Evolutionary conservation across 768 basidiomycete species (phyloP), one percentile per base, ranked within the genome.

Genomic region (Rhodotorula babjevae): DNA sequence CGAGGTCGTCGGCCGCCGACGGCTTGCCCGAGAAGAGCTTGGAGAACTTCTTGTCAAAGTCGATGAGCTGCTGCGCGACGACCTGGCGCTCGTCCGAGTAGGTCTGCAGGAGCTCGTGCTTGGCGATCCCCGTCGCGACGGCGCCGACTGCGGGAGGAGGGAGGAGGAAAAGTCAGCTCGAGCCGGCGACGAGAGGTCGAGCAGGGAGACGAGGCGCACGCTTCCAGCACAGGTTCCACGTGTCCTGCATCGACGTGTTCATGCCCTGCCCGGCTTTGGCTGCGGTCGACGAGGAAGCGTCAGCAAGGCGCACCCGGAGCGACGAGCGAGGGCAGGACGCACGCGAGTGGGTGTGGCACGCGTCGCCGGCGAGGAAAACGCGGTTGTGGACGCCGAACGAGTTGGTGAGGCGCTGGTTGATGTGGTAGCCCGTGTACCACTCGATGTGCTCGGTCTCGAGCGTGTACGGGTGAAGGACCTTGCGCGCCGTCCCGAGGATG

Each of bases 1-100:
- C 63, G 10, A 60, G 57, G 21, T 68, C 68, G 55, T 79, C 81
- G 47, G 81, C 80, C 9, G 86, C 86, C 46, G 83, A 82, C 9
- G 88, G 87, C 78, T 88, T 88, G 52, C 85, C 86, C 31, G 88
- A 89, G 79, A 89, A 89, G n/a, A 89, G 81, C 23, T 83, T 82
- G 15, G 88, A 84, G 71, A 87, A 88, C 69, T 87, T 78, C 23
- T 90, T 68, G 63, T 72, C 89, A 77, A 90, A 90, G 61, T 84
- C 76, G 71, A 90, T 90, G 69, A 92, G 83, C 68, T 90, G 88
- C 80, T 88, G 85, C 0, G 90, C 89, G 69, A 78, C 73, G 33
- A 71, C 63, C 68, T 77, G 84, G 40, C 90, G 84, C 77, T 92
- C 90, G 40, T 81, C 70, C 79, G 90, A 66, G 66, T 79, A 79